These are phyloP conservation scores for Drechslera avenae DNA, from an alignment of 2,329 filamentous ascomycete species.

Conservation along the genomic window DNA sequence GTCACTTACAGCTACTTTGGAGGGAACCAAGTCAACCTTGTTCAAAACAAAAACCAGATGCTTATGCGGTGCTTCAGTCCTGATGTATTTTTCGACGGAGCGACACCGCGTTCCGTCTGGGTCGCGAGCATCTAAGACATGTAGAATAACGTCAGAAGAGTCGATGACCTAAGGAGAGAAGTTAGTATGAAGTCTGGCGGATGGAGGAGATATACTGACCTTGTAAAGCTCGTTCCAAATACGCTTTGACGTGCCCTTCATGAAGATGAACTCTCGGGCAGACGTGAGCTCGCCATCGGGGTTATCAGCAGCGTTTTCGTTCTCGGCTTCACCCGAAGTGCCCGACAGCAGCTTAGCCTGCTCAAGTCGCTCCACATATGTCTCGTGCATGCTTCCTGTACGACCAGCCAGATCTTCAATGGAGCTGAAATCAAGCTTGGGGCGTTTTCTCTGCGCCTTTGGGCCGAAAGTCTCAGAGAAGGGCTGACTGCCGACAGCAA, in stretches of 20 bases:
- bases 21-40: constrained; percentile 92
- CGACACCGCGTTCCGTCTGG: constrained; percentile 78
- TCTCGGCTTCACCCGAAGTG: constrained; percentile 63
- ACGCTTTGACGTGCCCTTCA: constrained; percentile 91
- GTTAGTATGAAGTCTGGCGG: not conserved
- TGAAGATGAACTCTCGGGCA: constrained; percentile 75
- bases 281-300: constrained; percentile 50
- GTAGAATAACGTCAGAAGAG: constrained; percentile 94
- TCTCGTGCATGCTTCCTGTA: constrained; percentile 78
- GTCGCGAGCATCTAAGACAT: constrained; percentile 39
- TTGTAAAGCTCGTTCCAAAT: constrained; percentile 88
- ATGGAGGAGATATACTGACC: constrained; percentile 54
- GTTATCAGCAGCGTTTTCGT: constrained; percentile 45
- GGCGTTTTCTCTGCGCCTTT: constrained; percentile 89
- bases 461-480: constrained; percentile 91
- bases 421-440: constrained; percentile 84
- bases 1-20: constrained; percentile 87
- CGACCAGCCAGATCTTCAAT: constrained; percentile 81
- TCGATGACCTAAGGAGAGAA: constrained; percentile 64
- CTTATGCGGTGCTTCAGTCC: constrained; percentile 93
- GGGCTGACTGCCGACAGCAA: constrained; percentile 83
- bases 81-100: constrained; percentile 90
- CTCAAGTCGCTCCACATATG: constrained; percentile 79
- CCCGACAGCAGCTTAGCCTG: constrained; percentile 78
- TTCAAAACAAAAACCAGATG: constrained; percentile 89